Base-by-base conservation (phyloP, 2,329 filamentous ascomycete genomes). In the Colletotrichum falcatum region DNA sequence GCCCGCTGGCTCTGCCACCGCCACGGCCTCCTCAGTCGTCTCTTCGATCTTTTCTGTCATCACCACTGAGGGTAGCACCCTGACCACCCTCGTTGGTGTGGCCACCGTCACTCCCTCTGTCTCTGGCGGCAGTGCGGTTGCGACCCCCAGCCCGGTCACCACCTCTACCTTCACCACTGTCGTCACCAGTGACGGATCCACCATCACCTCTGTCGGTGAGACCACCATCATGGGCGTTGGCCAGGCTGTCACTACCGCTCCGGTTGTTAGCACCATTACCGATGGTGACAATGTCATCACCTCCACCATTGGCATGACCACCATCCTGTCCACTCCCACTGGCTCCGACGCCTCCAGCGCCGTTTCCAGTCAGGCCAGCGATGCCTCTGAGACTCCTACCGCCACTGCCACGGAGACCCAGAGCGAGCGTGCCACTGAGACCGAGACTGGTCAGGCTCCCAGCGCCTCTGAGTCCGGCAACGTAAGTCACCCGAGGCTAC, bases 11-110 rank as follows among this genome's bases (percentile, higher is more conserved):
- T 26, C 48, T 51, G 49, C 49, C n/a, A 72, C 63, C 26, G 71
- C 63, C 60, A 61, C 60, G 11, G 68, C 53, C 35, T 14, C 54
- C 48, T 51, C 71, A 2, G 44, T 70, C n/a, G 55, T 71, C 33
- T 67, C 68, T 20, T 65, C 62, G 18, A 53, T 72, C 48, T 71
- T 66, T 62, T 59, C 72, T 66, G 68, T 62, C 55, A 75, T 76
- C 49, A 74, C 76, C 53, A 66, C 77, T 69, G 77, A 79, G 44
- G 82, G 82, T 58, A 83, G 79, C 71, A 76, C 81, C 59, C 78
- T 79, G 73, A 81, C 77, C 71, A 80, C 79, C 51, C 65, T 80
- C 42, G 76, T 80, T 59, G 77, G 76, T 14, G 30, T 58, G 51
- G 71, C 71, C 28, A 72, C 68, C 23, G 28, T 71, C 26, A 49